Evolutionary conservation across 257 asterid genomes (phyloP), one percentile per base, ranked within the genome.

Genomic region (Solanum pennellii): DNA sequence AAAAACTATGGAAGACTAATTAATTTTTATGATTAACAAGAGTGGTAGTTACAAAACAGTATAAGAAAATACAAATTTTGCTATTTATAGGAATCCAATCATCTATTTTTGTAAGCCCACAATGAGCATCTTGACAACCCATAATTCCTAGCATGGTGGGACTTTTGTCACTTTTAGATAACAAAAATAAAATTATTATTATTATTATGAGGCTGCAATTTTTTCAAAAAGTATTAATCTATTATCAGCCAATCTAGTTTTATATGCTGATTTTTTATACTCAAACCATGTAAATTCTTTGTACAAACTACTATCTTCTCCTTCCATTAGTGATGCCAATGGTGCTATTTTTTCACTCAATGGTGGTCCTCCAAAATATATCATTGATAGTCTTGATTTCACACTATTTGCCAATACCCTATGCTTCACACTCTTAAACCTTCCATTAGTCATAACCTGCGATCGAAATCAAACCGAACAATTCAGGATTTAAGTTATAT

Each of bases 241-340:
- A 86, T 92, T 91, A 88, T 93, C 94, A 82, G 92, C 92, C 88
- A 93, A 89, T 91, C 92, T 90, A 16, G 94, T 88, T 83, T 88
- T 92, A 80, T 89, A 91, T 29, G 89, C 91, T 44, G 94, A 93
- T 85, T 89, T 92, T 73, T 93, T 93, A 89, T 91, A 93, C 80
- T 93, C 96, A 87, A 89, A 93, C 96, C 96, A 93, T 8, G 96
- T 93, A 90, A 93, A 92, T 86, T 93, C 96, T 87, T 91, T 91
- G 93, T 93, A 93, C 90, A 93, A 92, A 76, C 94, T 92, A 91
- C 90, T 94, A 62, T 91, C 94, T 18, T 91, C 94, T 13, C 93
- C 94, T 77, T 87, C 90, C 90, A 91, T 90, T 39, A 93, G 85
- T 76, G 94, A 92, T 72, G 94, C 87, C 92, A 92, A 90, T 21